Base-by-base conservation (phyloP, 2,329 filamentous ascomycete species). In the Botryotinia calthae region DNA sequence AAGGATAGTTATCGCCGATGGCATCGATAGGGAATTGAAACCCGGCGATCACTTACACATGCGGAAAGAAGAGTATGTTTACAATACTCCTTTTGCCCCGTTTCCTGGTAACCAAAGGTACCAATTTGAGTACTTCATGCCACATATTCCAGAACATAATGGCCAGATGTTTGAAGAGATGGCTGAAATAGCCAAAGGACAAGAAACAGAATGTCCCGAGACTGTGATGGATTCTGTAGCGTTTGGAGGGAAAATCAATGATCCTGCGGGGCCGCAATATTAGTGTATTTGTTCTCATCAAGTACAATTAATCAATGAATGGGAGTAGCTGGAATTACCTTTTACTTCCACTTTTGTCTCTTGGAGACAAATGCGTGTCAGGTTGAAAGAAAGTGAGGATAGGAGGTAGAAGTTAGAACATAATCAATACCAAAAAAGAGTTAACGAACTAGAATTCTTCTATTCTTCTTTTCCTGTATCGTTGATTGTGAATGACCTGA, bases 371-470 rank as follows among this genome's bases (percentile, higher is more conserved):
- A 18, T 8, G 25, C 59, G 25, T 58, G 54, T 14, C 25, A 16
- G 59, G 37, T 14, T 61, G 34, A 9, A 25, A 61, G 8, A 20
- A 62, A 18, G 28, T 18, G 42, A 62, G 5, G 37, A 42, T 28
- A 62, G 25, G 7, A 62, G 6, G 1, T 28, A 62, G 1, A 18
- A 20, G 4, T 28, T 42, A 28, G n/a, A 63, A 0, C 18, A 6
- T 54, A 1, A 8, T 37, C 16, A 4, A 20, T 28, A 42, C 4
- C 3, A 9, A 4, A 28, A 9, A 4, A 63, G 37, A 42, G 10
- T 20, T 0, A 62, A 5, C 0, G n/a, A 2, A 28, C 28, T 2
- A 1, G 2, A 28, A 4, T 4, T n/a, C 22, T 5, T 8, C 20
- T 5, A 12, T 10, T 31, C 31, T 40, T 42, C 2, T 22, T 28